phyloP scores from a whole-genome alignment of 2,329 filamentous ascomycete genomes.

The Penicillium frequentans region DNA sequence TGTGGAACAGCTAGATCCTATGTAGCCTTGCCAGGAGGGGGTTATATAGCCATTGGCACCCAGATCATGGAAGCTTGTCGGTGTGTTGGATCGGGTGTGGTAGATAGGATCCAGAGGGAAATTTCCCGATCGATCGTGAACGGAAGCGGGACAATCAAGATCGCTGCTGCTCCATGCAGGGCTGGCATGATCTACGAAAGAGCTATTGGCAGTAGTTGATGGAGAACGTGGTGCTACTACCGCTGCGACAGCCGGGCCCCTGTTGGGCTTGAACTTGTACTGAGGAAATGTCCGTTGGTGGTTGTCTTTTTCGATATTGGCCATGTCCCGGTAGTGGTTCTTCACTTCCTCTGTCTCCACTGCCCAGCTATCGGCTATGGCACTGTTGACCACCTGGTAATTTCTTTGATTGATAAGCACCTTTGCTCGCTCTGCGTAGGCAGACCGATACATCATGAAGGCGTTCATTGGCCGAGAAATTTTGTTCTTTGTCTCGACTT shows the following conservation, averaged over 20 bases:
- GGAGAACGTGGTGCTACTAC: not conserved
- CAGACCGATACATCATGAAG: conserved; percentile 96
- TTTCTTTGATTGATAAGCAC: conserved; percentile 80
- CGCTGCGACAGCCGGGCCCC: conserved; percentile 45
- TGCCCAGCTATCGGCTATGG: conserved; percentile 85
- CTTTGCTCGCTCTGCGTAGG: conserved; percentile 85
- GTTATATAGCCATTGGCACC: conserved; percentile 34
- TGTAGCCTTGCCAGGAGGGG: conserved; percentile 56
- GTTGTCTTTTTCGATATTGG: conserved; percentile 77
- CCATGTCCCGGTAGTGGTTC: conserved; percentile 74
- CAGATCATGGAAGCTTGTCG: conserved; percentile 23
- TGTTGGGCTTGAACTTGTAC: conserved; percentile 92
- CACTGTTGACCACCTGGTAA: conserved; percentile 85
- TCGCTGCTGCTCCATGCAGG: not conserved
- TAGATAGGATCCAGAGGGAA: not conserved
- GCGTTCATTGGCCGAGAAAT: conserved; percentile 94
- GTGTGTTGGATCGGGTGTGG: conserved; percentile 37
- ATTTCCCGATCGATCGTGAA: not conserved
- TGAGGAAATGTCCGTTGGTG: conserved; percentile 81
- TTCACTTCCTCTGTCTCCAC: conserved; percentile 73
- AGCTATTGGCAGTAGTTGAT: not conserved
- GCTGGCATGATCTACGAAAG: not conserved
- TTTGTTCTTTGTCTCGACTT: conserved; percentile 73
- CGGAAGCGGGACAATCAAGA: not conserved
- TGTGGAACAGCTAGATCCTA: conserved; percentile 49